A percentile compares a stretch with the other conserved stretches of the same genome.
Evolutionary conservation across 1,284 basidiomycete genomes (phyloP).

Genomic region (Ceratobasidium sp.): DNA sequence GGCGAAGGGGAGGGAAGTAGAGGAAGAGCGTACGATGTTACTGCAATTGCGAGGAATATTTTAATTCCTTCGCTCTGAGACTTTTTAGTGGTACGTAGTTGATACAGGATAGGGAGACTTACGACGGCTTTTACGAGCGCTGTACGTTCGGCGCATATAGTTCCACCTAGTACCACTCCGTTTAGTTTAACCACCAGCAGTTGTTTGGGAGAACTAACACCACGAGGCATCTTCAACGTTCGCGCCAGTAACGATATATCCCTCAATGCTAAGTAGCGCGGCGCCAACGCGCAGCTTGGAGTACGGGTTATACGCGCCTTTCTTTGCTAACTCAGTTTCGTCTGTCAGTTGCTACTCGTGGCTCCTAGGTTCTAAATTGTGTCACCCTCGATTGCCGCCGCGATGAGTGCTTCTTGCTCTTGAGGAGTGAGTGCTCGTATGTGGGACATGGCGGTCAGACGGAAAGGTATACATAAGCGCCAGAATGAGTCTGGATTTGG

Average conservation of each 20-base stretch:
- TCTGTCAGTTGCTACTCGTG: slow-evolving; percentile 1
- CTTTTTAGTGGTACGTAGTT: slow-evolving; percentile 26
- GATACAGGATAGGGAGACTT: slow-evolving; percentile 52
- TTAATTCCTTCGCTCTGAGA: slow-evolving; percentile 76
- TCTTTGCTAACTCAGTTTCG: slow-evolving; percentile 59
- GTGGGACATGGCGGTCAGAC: slow-evolving; percentile 15
- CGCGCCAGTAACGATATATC: slow-evolving; percentile 79
- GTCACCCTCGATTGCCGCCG: slow-evolving; percentile 47
- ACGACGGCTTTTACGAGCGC: slow-evolving; percentile 88
- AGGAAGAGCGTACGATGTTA: slow-evolving; percentile 67
- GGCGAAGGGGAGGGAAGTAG: slow-evolving; percentile 8
- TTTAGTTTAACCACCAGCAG: neutral
- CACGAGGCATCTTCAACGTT: slow-evolving; percentile 94
- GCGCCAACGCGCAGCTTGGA: slow-evolving; percentile 93
- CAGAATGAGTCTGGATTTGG: neutral
- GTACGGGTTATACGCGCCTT: slow-evolving; percentile 74
- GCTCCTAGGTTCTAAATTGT: neutral
- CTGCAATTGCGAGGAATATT: slow-evolving; percentile 75
- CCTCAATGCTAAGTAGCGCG: slow-evolving; percentile 75
- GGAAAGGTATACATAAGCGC: slow-evolving; percentile 15
- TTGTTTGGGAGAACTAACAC: slow-evolving; percentile 60
- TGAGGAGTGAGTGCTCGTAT: slow-evolving; percentile 35
- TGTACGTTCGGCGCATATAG: slow-evolving; percentile 90
- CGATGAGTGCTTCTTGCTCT: slow-evolving; percentile 45
- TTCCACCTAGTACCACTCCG: slow-evolving; percentile 61